These are phyloP conservation scores for Cercospora sp. DNA, from an alignment of 2,329 filamentous ascomycete species.

Conservation along the genomic window DNA sequence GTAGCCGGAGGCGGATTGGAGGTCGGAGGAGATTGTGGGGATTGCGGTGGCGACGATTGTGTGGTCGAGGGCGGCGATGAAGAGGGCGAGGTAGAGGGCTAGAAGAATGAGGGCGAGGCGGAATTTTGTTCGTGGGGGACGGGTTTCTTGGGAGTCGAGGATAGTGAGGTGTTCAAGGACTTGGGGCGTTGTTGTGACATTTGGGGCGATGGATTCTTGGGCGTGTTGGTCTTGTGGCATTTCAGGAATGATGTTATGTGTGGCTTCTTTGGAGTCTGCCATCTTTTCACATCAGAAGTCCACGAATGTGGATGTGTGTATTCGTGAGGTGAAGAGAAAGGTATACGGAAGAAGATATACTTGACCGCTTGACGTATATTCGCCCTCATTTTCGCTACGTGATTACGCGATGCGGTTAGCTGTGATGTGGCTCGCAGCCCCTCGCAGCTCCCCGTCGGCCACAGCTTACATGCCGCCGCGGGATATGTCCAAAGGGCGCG, in stretches of 20 bases:
- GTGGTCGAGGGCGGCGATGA: conserved; percentile 47
- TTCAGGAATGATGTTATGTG: background rate
- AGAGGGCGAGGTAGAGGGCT: conserved; percentile 36
- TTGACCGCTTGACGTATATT: background rate
- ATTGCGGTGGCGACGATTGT: conserved; percentile 67
- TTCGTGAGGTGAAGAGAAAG: background rate
- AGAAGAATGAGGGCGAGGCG: conserved; percentile 24
- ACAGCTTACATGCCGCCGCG: background rate
- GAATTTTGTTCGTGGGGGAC: conserved; percentile 34
- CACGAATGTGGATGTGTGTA: background rate
- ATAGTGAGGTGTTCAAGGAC: background rate
- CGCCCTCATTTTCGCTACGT: background rate
- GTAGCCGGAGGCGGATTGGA: conserved; percentile 69
- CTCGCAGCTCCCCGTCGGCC: background rate
- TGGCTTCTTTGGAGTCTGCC: background rate
- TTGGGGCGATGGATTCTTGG: background rate
- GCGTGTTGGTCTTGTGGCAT: background rate
- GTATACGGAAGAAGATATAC: background rate
- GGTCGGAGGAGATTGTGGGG: conserved; percentile 63
- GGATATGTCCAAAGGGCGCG: background rate
- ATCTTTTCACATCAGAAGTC: background rate
- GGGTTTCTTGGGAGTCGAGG: background rate
- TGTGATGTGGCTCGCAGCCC: background rate
- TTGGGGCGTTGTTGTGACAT: background rate
- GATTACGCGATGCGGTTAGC: conserved; percentile 3